Base-by-base conservation (phyloP, 345 rosid species). In the Euclidium syriacum region DNA sequence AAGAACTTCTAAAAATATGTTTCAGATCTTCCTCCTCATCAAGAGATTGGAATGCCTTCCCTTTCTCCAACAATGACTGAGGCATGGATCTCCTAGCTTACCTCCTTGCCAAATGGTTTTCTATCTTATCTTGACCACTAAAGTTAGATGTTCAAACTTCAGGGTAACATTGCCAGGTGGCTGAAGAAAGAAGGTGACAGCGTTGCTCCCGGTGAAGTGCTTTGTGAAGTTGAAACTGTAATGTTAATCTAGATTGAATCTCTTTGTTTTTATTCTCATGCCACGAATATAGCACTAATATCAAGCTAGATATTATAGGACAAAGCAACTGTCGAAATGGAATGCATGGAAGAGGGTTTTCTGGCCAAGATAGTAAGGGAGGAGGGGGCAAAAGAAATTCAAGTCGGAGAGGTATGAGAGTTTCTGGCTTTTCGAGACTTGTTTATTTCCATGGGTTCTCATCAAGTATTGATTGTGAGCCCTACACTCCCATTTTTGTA, bases 181-280 rank as follows among this genome's bases (percentile, higher is more conserved):
- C 79, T 94, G 77, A 94, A 92, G 83, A 92, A 90, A 76, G 97
- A 90, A 78, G 99, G 97, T 54, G 97, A 94, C 58, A 87, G 90
- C 69, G 42, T 90, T 54, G 69, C 78, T 70, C 78, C 91, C 27
- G 99, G 99, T 72, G 99, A 94, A 82, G 99, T 92, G 16, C 85
- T 92, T 34, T 92, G 99, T 59, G 99, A 92, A 92, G 97, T 94
- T 53, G 99, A 94, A 83, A 94, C 99, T 35, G 97, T 94, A 84
- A 54, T 88, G 36, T 32, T 33, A 56, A 40, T 30, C 56, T 30
- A 15, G 33, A 18, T 32, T 29, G 19, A 16, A 17, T 26, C 15
- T n/a, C 44, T 44, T 58, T 50, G 1, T 18, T n/a, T 14, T 41
- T 23, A 33, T 7, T 39, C 14, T 39, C 38, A 41, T 47, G 29